A percentile compares a stretch with the other conserved stretches of the same genome.
phyloP scores from a whole-genome alignment of 1,284 basidiomycete genomes.

The Schizopora paradoxa region DNA sequence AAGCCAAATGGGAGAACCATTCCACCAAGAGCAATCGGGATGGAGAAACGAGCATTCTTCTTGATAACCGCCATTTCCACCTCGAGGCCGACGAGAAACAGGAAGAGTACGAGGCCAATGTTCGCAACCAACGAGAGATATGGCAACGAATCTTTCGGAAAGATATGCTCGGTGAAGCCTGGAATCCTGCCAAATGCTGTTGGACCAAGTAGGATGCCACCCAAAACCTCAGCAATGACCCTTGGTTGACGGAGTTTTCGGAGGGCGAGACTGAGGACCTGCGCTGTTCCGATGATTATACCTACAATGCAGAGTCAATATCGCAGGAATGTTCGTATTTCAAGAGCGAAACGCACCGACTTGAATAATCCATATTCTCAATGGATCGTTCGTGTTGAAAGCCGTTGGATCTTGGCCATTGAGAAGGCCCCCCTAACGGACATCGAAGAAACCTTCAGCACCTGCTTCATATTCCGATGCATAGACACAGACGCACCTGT shows the following conservation, averaged over 20 bases:
- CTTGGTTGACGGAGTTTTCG: constrained; percentile 78
- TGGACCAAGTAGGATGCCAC: constrained; percentile 85
- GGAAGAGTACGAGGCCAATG: constrained; percentile 88
- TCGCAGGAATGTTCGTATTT: not conserved
- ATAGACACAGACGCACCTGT: constrained; percentile 5
- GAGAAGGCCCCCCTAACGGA: constrained; percentile 59
- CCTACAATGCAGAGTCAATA: constrained; percentile 32
- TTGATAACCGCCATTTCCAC: constrained; percentile 80
- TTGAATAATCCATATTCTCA: constrained; percentile 89
- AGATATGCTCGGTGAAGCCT: constrained; percentile 79
- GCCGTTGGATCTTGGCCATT: constrained; percentile 66
- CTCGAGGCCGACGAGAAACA: constrained; percentile 90
- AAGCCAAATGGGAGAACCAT: constrained; percentile 81
- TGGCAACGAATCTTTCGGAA: constrained; percentile 65
- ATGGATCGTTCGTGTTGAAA: constrained; percentile 64
- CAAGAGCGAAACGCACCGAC: constrained; percentile 48
- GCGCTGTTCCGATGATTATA: constrained; percentile 78
- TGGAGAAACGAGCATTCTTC: constrained; percentile 50
- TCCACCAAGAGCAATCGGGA: constrained; percentile 53
- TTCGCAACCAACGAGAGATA: constrained; percentile 89
- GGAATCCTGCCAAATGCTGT: constrained; percentile 75
- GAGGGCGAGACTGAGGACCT: constrained; percentile 66
- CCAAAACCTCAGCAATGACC: constrained; percentile 84
- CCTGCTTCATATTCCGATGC: not conserved
- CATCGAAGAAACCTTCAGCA: not conserved